Base-by-base conservation (phyloP, 2,329 filamentous ascomycete species). In the Exserohilum turcica region DNA sequence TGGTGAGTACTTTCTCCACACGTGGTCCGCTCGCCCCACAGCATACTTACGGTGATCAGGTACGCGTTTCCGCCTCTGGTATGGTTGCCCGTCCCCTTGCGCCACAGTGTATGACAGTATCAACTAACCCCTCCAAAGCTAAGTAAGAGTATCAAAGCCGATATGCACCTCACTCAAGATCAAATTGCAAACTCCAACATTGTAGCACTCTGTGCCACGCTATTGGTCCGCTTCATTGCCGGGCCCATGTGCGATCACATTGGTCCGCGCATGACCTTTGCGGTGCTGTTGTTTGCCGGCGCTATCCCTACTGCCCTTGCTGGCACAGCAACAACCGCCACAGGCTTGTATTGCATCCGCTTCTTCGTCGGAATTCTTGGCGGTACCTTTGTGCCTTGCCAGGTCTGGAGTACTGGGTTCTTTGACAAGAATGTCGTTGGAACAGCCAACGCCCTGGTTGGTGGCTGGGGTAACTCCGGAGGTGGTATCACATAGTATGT, bases 371-470 rank as follows among this genome's bases (percentile, higher is more conserved):
- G 89, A 55, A 87, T 93, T 37, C 83, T 93, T 0, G 90, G 90
- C 35, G 88, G 87, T 2, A 84, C 85, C 1, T 93, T 93, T 65
- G 90, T 93, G 0, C 90, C 90, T 10, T 96, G 91, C 73, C 91
- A 95, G 71, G 92, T 96, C 6, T 96, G 92, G 91, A 90, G 88
- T 8, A 96, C 91, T 0, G 91, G 88, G 0, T 96, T 96, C 80
- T 96, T 91, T 72, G 92, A 97, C 77, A 94, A 92, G 78, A 94
- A 92, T 66, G 82, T 96, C 21, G 89, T 96, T 15, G 92, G 92
- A 42, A 92, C 90, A 5, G 90, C 91, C 56, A 97, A 96, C 70
- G 89, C 91, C 2, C 76, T 96, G 15, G 88, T 91, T 1, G 92
- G 87, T 36, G 92, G 92, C 12, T 88, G 90, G 78, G 92, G 92